Evolutionary conservation across 176 grass and related monocot species (phyloP).

Genomic region (Ensete glaucum): DNA sequence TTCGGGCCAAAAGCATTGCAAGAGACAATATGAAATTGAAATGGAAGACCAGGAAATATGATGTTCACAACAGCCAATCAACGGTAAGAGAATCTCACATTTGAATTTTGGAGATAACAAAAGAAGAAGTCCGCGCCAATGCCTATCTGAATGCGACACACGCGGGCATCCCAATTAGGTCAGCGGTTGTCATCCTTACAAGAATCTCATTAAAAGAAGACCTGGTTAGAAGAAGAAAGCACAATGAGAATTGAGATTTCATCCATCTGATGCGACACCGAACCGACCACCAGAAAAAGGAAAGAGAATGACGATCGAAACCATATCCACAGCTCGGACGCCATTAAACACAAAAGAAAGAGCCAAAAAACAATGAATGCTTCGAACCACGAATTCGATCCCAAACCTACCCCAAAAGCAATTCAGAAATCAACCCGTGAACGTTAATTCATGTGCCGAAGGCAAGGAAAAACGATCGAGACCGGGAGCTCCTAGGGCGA

Average conservation of each 20-base stretch:
- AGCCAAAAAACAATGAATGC: too few species aligned
- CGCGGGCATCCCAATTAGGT: not conserved
- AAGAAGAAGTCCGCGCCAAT: not conserved
- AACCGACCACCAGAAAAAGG: not conserved
- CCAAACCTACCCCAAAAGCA: too few species aligned
- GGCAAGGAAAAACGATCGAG: too few species aligned
- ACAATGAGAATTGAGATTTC: not conserved
- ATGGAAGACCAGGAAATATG: not conserved
- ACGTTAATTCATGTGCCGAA: too few species aligned
- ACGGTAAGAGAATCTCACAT: not conserved
- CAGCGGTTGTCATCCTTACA: not conserved
- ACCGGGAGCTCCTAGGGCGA: too few species aligned
- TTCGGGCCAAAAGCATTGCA: not conserved
- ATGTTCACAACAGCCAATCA: not conserved
- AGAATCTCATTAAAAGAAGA: not conserved
- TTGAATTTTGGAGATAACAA: not conserved
- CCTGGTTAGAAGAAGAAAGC: not conserved
- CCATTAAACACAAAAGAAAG: too few species aligned
- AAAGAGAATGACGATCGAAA: not conserved
- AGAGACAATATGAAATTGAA: not conserved
- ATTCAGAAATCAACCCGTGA: too few species aligned
- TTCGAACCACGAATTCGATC: too few species aligned
- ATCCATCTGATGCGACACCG: not conserved
- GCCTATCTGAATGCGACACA: not conserved
- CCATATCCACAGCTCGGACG: too few species aligned